Percentiles rank a stretch among this genome's conserved stretches.
Conservation (phyloP, 1,284 basidiomycete species). For the Heterobasidion annosum region DNA sequence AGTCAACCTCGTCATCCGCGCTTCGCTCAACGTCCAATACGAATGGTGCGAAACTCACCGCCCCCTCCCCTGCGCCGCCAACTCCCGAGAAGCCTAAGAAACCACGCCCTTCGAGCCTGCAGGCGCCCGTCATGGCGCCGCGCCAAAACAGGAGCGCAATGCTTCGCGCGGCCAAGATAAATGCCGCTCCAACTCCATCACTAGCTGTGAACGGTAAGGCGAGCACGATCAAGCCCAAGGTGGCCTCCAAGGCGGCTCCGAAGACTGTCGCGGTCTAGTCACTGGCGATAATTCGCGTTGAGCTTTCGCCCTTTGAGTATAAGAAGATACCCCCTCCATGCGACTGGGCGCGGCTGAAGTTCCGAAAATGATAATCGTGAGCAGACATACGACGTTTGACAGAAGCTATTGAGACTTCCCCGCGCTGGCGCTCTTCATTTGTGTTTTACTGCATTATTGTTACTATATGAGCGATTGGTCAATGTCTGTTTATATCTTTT, state of each 20-base stretch:
- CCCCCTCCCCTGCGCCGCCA: not conserved
- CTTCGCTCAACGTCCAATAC: not conserved
- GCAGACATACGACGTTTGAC: no score
- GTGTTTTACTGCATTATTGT: no score
- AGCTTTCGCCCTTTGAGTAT: no score
- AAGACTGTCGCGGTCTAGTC: not conserved
- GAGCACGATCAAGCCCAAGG: not conserved
- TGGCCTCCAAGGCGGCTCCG: not conserved
- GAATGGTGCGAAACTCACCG: conserved; percentile 12
- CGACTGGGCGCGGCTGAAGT: no score
- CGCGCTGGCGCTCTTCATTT: no score
- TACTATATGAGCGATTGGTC: no score
- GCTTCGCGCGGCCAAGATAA: conserved; percentile 59
- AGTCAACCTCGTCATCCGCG: not conserved
- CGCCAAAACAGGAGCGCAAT: conserved; percentile 66
- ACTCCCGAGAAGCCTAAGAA: conserved; percentile 14
- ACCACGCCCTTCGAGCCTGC: conserved; percentile 45
- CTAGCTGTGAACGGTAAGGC: not conserved
- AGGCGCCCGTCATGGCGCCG: conserved; percentile 52
- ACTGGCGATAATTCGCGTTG: no score
- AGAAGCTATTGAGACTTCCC: no score
- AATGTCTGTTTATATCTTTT: no score
- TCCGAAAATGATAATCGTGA: no score
- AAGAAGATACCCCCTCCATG: no score
- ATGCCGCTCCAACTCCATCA: not conserved